These are phyloP conservation scores for Tolypocladium amazonense DNA, from an alignment of 2,329 filamentous ascomycete genomes.

Conservation along the genomic window DNA sequence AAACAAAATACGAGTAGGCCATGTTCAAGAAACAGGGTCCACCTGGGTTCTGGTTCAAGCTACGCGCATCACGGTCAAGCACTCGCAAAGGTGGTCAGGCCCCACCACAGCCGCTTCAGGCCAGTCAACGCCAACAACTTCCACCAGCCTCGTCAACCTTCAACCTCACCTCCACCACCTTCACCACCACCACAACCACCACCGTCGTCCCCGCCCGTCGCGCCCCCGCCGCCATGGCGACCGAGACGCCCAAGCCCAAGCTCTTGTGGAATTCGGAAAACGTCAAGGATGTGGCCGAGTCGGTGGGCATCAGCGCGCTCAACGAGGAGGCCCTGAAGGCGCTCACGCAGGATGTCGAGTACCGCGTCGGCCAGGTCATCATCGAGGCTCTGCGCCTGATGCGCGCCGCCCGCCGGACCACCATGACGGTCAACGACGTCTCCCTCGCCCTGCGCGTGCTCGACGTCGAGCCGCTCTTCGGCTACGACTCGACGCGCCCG, in stretches of 20 bases:
- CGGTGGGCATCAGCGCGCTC: constrained; percentile 74
- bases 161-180: not conserved
- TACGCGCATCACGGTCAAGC: no score
- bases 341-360: constrained; percentile 89
- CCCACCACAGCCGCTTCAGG: not conserved
- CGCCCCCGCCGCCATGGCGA: constrained; percentile 18
- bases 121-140: not conserved
- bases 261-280: constrained; percentile 94
- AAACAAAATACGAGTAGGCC: no score
- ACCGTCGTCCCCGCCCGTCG: not conserved
- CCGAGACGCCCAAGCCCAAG: constrained; percentile 35
- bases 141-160: not conserved
- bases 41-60: no score
- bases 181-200: not conserved
- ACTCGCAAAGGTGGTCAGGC: not conserved
- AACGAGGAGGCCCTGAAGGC: constrained; percentile 80
- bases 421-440: constrained; percentile 81
- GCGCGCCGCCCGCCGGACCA: constrained; percentile 79
- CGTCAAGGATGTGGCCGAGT: constrained; percentile 90
- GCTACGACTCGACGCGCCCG: constrained; percentile 86
- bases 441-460: constrained; percentile 75
- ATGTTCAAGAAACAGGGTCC: no score
- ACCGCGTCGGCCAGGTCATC: constrained; percentile 84
- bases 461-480: constrained; percentile 90
- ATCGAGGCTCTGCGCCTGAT: constrained; percentile 94